These are phyloP conservation scores for Isatis lusitanica DNA, from an alignment of 441 rosid species.

Conservation along the genomic window DNA sequence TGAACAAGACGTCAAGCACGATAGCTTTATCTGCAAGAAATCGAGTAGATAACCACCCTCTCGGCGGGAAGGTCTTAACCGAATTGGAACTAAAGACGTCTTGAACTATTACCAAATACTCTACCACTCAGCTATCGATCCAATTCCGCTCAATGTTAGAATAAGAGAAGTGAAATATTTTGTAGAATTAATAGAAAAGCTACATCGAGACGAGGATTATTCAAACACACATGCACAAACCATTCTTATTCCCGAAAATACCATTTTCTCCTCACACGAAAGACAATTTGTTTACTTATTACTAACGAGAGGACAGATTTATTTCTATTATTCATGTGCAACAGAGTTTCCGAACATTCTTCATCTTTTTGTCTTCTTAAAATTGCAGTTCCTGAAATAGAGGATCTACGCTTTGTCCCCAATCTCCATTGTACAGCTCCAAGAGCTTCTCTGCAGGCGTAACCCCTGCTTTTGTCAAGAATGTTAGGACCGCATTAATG, in stretches of 20 bases:
- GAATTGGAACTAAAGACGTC: not conserved
- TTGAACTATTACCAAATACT: not conserved
- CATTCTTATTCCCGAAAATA: not conserved
- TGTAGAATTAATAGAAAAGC: not conserved
- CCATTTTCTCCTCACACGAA: not conserved
- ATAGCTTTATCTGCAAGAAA: not conserved
- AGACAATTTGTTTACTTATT: not conserved
- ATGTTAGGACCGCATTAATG: not conserved
- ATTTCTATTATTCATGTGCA: not conserved
- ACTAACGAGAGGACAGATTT: not conserved
- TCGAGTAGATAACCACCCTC: not conserved
- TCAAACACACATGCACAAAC: not conserved
- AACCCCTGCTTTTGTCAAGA: conserved; percentile 49
- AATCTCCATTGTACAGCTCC: conserved; percentile 74
- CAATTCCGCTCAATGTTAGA: not conserved
- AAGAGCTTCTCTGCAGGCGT: conserved; percentile 89
- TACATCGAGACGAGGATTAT: not conserved
- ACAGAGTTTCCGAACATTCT: not conserved
- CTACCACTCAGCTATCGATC: not conserved
- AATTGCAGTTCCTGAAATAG: conserved; percentile 84
- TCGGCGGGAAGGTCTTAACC: not conserved
- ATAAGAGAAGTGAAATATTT: not conserved
- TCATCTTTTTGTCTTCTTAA: conserved; percentile 30
- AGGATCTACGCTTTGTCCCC: conserved; percentile 89
- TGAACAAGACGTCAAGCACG: not conserved